Conservation (phyloP, 768 basidiomycete genomes). For the Royoungia palumana region DNA sequence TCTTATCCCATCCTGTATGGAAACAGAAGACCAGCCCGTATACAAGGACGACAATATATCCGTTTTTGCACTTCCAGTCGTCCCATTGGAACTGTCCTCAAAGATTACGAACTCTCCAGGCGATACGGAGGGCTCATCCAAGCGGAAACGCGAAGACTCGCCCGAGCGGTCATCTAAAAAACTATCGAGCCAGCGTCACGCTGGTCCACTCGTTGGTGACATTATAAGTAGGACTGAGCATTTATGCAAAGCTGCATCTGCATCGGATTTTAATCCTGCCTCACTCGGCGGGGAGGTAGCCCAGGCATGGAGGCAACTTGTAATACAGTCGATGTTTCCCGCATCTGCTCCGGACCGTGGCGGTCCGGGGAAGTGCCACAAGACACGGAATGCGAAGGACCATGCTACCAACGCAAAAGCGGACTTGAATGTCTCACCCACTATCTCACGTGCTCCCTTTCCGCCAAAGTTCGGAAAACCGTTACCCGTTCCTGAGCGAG, state of each 20-base stretch:
- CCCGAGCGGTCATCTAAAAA: conserved; percentile 40
- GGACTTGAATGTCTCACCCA: conserved; percentile 4
- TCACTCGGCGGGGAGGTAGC: conserved; percentile 42
- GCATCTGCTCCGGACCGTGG: conserved; percentile 26
- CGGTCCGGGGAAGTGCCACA: conserved; percentile 1
- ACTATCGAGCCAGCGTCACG: background rate
- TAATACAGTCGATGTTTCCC: conserved; percentile 64
- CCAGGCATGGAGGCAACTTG: conserved; percentile 51
- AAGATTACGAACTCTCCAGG: background rate
- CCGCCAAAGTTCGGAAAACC: conserved; percentile 15
- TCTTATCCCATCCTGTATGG: conserved; percentile 16
- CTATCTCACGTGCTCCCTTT: conserved; percentile 9
- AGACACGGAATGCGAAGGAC: conserved; percentile 12
- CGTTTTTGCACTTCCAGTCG: conserved; percentile 58
- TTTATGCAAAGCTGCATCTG: conserved; percentile 24
- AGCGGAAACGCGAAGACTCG: conserved; percentile 45
- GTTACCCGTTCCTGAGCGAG: conserved; percentile 23
- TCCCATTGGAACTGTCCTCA: conserved; percentile 20
- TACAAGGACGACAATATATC: conserved; percentile 63
- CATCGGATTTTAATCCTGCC: conserved; percentile 27
- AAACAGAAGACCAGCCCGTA: conserved; percentile 38
- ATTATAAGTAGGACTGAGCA: background rate
- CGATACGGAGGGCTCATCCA: conserved; percentile 15
- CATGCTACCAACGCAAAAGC: background rate
- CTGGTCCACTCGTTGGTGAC: background rate